Conservation (phyloP, 2,329 filamentous ascomycete species). For the Dactylonectria estremocensis region DNA sequence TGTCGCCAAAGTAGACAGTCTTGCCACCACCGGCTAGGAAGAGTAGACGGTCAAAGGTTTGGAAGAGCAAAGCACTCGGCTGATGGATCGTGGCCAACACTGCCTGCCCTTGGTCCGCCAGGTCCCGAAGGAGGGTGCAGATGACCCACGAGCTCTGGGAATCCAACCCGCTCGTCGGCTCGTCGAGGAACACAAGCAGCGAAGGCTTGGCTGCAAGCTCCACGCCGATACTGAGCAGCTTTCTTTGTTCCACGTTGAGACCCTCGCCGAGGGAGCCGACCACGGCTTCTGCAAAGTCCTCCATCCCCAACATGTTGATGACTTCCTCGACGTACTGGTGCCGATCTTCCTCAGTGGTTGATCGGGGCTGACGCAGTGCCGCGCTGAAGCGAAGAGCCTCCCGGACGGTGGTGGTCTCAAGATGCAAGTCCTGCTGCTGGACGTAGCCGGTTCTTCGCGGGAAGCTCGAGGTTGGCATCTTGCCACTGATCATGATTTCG, state of each 20-base stretch:
- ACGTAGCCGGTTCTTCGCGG: conserved; percentile 78
- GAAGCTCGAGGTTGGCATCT: conserved; percentile 69
- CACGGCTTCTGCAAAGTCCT: conserved; percentile 76
- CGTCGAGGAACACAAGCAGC: conserved; percentile 74
- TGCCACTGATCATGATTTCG: conserved; percentile 77
- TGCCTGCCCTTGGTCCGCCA: conserved; percentile 69
- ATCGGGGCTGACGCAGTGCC: conserved; percentile 69
- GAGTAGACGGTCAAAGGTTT: conserved; percentile 72
- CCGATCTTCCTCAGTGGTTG: conserved; percentile 70
- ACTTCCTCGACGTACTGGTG: conserved; percentile 75
- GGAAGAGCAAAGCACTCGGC: conserved; percentile 67
- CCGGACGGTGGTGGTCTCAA: conserved; percentile 68
- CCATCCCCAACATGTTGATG: conserved; percentile 77
- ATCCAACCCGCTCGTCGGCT: conserved; percentile 75
- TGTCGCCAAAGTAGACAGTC: conserved; percentile 79
- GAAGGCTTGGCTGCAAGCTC: conserved; percentile 71
- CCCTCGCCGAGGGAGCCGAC: conserved; percentile 75
- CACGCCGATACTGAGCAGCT: conserved; percentile 73
- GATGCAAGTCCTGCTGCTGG: conserved; percentile 76
- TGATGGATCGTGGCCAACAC: conserved; percentile 71
- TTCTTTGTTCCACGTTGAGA: conserved; percentile 74
- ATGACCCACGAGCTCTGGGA: conserved; percentile 76
- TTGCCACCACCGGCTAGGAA: conserved; percentile 76
- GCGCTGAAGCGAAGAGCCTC: conserved; percentile 70
- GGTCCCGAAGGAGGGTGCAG: conserved; percentile 72